Evolutionary conservation across 306 rosid species (phyloP), one percentile per base, ranked within the genome.

Genomic region (Quercus robur): DNA sequence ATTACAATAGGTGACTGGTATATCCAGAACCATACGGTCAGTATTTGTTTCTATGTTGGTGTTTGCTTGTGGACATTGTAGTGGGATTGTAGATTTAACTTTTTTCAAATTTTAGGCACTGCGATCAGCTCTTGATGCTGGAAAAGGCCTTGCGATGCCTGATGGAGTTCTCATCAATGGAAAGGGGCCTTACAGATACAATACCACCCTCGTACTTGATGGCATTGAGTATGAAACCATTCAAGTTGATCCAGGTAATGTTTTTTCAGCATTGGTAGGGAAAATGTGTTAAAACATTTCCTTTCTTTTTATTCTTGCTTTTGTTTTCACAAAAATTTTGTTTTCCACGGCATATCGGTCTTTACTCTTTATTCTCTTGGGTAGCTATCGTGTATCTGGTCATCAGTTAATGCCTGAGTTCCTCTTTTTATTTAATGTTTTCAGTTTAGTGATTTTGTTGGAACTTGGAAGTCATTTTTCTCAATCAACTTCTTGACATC

Each of bases 161-260:
- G 97, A 94, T 78, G 97, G 97, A 61, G 97, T 94, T 84, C 95
- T 94, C 69, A 92, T 94, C 56, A 94, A 94, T 81, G 98, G 98
- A 25, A 94, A 91, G 83, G 98, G 98, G 23, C 98, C 98, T 56
- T 94, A 74, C 80, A 93, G 80, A 76, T 94, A 91, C 83, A 92
- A 94, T 82, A 75, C 78, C 35, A 89, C 98, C 41, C 90, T 94
- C 23, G 97, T 94, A 56, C 92, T 95, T 20, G 69, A 71, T 30
- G 94, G 94, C 31, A 86, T 94, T 31, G 78, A 78, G 20, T 33
- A 81, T 55, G 97, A 90, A 80, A 73, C 88, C 70, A 73, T 94
- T 44, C 76, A 80, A 14, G 97, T 94, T 81, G 87, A 89, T 6
- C 97, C 97, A 70, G 98, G 98, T 92, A 83, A 21, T 63, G 23